Percentiles rank a stretch among this genome's conserved stretches.
Evolutionary conservation across 108 stramenopile genomes (phyloP).

Genomic region (Stephanodiscus triporus): DNA sequence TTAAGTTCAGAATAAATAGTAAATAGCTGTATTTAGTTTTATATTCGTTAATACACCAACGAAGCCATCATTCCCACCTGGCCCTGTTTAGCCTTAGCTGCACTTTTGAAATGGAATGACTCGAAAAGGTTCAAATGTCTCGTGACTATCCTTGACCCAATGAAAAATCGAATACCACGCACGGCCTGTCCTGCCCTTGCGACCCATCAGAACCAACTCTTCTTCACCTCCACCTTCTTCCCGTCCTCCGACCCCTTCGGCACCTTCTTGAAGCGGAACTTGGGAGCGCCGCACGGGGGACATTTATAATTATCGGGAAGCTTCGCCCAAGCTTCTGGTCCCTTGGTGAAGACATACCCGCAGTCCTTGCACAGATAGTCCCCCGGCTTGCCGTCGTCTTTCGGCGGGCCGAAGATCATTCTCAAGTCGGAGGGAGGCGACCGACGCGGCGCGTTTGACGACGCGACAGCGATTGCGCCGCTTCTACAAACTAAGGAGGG

Average conservation of each 20-base stretch:
- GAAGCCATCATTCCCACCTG: too few species aligned
- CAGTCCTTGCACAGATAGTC: conserved; percentile 86
- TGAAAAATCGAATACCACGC: too few species aligned
- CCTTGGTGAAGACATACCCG: conserved; percentile 89
- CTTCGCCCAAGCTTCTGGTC: conserved; percentile 80
- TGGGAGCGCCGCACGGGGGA: conserved; percentile 82
- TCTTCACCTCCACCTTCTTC: conserved; percentile 70
- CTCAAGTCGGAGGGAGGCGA: conserved; percentile 9
- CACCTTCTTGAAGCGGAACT: conserved; percentile 86
- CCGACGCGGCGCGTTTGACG: too few species aligned
- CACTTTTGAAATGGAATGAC: too few species aligned
- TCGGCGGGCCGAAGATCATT: conserved; percentile 69
- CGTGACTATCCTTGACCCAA: background rate
- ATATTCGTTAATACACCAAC: background rate
- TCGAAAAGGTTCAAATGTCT: background rate
- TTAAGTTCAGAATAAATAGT: too few species aligned
- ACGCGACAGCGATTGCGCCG: too few species aligned
- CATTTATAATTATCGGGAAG: conserved; percentile 63
- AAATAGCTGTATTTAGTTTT: background rate
- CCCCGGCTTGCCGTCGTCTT: conserved; percentile 81
- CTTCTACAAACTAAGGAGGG: too few species aligned
- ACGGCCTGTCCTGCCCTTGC: background rate
- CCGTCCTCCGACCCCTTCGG: conserved; percentile 73
- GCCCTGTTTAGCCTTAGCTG: too few species aligned
- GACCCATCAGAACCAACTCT: conserved; percentile 61